These are phyloP conservation scores for Trichoderma cornu-damae DNA, from an alignment of 2,329 filamentous ascomycete species.

Conservation along the genomic window DNA sequence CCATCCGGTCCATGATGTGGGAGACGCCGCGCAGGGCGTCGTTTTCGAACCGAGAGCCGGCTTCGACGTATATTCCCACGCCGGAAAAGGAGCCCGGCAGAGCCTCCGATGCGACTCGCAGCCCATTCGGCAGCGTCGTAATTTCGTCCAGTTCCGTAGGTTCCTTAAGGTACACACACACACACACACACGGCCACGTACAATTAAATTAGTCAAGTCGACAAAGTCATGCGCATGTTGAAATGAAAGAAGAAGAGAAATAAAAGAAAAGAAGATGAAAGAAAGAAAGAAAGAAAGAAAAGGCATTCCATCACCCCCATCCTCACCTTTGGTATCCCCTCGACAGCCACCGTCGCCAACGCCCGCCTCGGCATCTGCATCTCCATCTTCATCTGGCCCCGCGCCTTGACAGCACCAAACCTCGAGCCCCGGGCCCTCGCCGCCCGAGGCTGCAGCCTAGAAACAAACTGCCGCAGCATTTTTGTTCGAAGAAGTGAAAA, in stretches of 20 bases:
- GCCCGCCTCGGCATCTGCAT: slow-evolving; percentile 25
- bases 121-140: slow-evolving; percentile 83
- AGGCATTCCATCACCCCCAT: not conserved
- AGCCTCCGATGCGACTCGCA: slow-evolving; percentile 91
- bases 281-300: not conserved
- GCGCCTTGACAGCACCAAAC: slow-evolving; percentile 12
- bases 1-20: slow-evolving; percentile 91
- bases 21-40: slow-evolving; percentile 79
- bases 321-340: slow-evolving; percentile 37
- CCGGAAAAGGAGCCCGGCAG: slow-evolving; percentile 91
- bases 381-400: no score
- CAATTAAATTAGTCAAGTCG: no score
- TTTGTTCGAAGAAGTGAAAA: no score
- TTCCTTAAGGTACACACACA: slow-evolving; percentile 44
- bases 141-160: slow-evolving; percentile 82
- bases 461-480: slow-evolving; percentile 36
- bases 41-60: slow-evolving; percentile 90
- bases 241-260: no score
- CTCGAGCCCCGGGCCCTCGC: slow-evolving; percentile 25
- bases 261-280: no score
- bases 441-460: slow-evolving; percentile 30
- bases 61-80: slow-evolving; percentile 92
- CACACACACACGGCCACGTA: not conserved
- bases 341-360: slow-evolving; percentile 33
- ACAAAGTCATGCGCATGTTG: no score